phyloP scores from a whole-genome alignment of 345 rosid genomes.

The Rubroshorea leprosula region DNA sequence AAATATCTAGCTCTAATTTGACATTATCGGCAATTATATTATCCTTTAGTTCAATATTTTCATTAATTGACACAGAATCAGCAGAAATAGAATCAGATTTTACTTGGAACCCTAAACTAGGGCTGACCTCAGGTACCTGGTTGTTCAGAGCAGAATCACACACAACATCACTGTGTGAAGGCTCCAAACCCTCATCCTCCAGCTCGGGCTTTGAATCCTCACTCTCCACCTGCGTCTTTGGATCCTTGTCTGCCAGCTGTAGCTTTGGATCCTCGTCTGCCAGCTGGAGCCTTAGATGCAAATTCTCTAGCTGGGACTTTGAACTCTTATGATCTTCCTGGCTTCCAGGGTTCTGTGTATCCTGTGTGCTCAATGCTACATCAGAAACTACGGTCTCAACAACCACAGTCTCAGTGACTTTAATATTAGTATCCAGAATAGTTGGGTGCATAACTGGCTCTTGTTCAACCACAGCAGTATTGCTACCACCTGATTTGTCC shows the following conservation, averaged over 20 bases:
- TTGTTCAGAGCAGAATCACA: conserved; percentile 53
- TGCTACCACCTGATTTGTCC: conserved; percentile 8
- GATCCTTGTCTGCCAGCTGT: conserved; percentile 29
- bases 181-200: conserved; percentile 42
- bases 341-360: conserved; percentile 27
- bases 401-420: conserved; percentile 25
- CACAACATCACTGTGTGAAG: conserved; percentile 42
- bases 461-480: conserved; percentile 21
- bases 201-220: conserved; percentile 29
- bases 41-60: conserved; percentile 94
- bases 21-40: conserved; percentile 90
- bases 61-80: conserved; percentile 97
- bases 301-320: conserved; percentile 34
- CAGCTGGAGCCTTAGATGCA: background rate
- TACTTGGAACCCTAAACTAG: conserved; percentile 89
- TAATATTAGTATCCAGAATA: conserved; percentile 18
- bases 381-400: conserved; percentile 30
- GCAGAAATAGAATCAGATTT: conserved; percentile 97
- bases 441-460: conserved; percentile 18
- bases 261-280: conserved; percentile 22
- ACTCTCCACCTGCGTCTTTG: conserved; percentile 27
- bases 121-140: conserved; percentile 99
- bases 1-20: conserved; percentile 91
- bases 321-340: conserved; percentile 32
- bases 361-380: conserved; percentile 27